These are phyloP conservation scores for Hibiscus tridactylites DNA, from an alignment of 345 rosid genomes.

Conservation along the genomic window DNA sequence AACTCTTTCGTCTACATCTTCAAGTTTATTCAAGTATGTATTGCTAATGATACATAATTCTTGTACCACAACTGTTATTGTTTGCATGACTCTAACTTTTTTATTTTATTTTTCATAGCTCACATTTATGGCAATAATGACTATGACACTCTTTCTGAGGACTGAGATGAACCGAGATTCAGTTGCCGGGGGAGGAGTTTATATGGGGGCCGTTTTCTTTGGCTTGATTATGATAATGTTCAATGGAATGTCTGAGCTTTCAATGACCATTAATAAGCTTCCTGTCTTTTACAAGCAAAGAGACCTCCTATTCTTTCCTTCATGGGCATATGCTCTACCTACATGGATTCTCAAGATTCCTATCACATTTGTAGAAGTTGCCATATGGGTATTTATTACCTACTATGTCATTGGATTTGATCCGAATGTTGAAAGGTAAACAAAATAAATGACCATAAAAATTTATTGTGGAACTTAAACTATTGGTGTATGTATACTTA, in stretches of 20 bases:
- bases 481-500: no score
- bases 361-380: conserved; percentile 52
- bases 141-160: conserved; percentile 50
- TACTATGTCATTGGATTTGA: conserved; percentile 75
- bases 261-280: conserved; percentile 74
- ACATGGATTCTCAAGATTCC: conserved; percentile 80
- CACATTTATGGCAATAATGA: conserved; percentile 20
- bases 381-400: conserved; percentile 47
- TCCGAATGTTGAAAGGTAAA: conserved; percentile 64
- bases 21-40: conserved; percentile 56
- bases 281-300: conserved; percentile 86
- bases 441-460: not conserved
- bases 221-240: conserved; percentile 42
- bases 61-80: not conserved
- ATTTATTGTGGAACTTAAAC: not conserved
- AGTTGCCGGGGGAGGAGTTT: conserved; percentile 40
- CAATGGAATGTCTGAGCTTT: conserved; percentile 62
- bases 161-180: conserved; percentile 44
- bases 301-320: conserved; percentile 62
- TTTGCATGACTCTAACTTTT: conserved; percentile 8
- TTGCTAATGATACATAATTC: not conserved
- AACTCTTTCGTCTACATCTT: conserved; percentile 66
- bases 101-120: conserved; percentile 24
- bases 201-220: conserved; percentile 60
- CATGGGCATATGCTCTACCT: conserved; percentile 77